Percentiles rank a stretch among this genome's conserved stretches.
These are phyloP conservation scores for Didymosphaeria variabile DNA, from an alignment of 2,329 filamentous ascomycete species.

Conservation along the genomic window DNA sequence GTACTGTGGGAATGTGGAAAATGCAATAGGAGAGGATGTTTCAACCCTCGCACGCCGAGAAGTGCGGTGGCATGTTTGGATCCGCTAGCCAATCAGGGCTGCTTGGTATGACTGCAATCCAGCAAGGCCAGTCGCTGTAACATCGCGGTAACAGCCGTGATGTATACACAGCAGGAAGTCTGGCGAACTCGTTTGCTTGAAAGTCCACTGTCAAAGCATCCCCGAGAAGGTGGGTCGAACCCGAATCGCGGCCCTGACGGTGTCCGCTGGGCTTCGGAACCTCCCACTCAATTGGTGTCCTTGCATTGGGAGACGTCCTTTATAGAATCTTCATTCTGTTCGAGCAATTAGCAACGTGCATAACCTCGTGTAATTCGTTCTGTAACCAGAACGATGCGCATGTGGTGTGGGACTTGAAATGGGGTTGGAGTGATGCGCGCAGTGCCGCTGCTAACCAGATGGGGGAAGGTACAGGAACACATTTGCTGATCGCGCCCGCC, in stretches of 20 bases:
- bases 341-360: neutral
- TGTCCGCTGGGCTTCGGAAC: neutral
- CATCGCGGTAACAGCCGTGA: neutral
- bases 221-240: neutral
- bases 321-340: neutral
- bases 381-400: neutral
- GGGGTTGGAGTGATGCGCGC: neutral
- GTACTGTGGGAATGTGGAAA: neutral
- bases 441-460: neutral
- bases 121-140: neutral
- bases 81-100: neutral
- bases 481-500: neutral
- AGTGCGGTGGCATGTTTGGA: neutral
- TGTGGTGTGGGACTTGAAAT: too few species aligned
- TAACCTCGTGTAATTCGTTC: neutral
- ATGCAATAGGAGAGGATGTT: neutral
- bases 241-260: neutral
- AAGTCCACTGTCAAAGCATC: neutral
- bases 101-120: neutral
- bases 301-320: neutral
- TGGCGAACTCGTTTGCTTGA: neutral
- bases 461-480: conserved; percentile 5
- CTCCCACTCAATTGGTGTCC: neutral
- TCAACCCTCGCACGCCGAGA: neutral
- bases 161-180: neutral